Evolutionary conservation across 805 yeast genomes (phyloP), one percentile per base, ranked within the genome.

Genomic region (Suhomyces sp.): DNA sequence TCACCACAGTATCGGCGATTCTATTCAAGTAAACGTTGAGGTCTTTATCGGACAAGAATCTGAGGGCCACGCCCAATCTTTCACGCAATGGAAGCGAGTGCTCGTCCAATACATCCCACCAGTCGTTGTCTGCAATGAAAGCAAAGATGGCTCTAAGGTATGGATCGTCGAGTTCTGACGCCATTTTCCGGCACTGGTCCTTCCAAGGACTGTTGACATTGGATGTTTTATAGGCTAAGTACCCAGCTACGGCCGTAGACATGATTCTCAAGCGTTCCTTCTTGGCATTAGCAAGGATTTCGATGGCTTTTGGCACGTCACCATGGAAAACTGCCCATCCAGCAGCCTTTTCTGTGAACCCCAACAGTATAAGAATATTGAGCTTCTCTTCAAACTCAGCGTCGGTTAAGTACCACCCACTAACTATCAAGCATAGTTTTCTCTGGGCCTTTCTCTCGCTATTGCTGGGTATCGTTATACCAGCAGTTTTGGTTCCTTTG

Each of bases 311-410:
- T 2, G 81, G 78, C 2, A 93, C 87, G 65, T 91, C 89, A 6
- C 96, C 97, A 64, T 89, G 93, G 67, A 93, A 93, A 0, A 91
- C 92, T 0, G 97, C 97, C 96, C 97, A 89, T 0, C 96, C 98
- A 0, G 97, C 99, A 0, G 99, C 98, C 63, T 93, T 85, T 55
- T 91, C 96, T 55, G 80, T 80, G 53, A 81, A 79, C 0, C 87
- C 91, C 13, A 72, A 66, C 0, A 71, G 67, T 20, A 85, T 81
- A 40, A 93, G 74, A 40, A 76, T 73, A 20, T 71, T 69, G 39
- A 88, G 77, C 55, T 86, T 84, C 39, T 80, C 83, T 57, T 91
- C 96, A 55, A 90, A 78, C 63, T 89, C 96, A 22, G 80, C 72
- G 15, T 81, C 80, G 1, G 90, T 84, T 60, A 89, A 84, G 60